Evolutionary conservation across 1,284 basidiomycete species (phyloP), one percentile per base, ranked within the genome.

Genomic region (Apiotrichum montevideense): DNA sequence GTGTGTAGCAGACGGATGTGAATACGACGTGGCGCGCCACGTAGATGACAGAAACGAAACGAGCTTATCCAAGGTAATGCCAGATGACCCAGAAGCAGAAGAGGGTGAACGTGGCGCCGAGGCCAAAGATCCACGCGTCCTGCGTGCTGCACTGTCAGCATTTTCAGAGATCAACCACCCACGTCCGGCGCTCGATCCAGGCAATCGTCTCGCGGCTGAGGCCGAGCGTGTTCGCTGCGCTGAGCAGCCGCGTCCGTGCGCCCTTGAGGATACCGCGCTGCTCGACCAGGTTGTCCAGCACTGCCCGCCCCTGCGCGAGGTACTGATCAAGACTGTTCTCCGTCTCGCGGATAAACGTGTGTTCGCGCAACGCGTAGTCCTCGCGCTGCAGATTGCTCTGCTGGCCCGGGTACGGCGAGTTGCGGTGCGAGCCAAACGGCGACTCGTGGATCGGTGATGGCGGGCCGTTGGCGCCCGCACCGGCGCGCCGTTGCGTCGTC

Each of bases 101-200:
- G 72, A 96, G 87, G 3, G 91, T 95, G 70, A 90, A 83, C n/a
- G 86, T 74, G 1, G 86, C 87, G 7, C 92, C 93, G 6, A 77
- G 85, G 46, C 87, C 77, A 76, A 96, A 92, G 64, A 96, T 93
- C 65, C 90, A 93, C 79, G 87, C 90, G 70, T 97, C 93, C 74
- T 94, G 91, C 42, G 86, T 90, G 72, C 90, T 93, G 70, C 15
- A 35, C 4, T 8, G 51, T 51, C 57, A 65, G 55, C 65, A 51
- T 9, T 14, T 49, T 40, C 53, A 15, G 11, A 5, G 43, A 7
- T 2, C 13, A 6, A 3, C 10, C 4, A 76, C 79, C 68, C 68
- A 90, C 86, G 90, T 94, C 73, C 93, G 80, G 64, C 86, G 82
- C 72, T 97, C 94, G 64, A 97, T 92, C 89, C 92, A 97, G 2